Conservation (phyloP, 768 basidiomycete species). For the Kwoniella sp. region DNA sequence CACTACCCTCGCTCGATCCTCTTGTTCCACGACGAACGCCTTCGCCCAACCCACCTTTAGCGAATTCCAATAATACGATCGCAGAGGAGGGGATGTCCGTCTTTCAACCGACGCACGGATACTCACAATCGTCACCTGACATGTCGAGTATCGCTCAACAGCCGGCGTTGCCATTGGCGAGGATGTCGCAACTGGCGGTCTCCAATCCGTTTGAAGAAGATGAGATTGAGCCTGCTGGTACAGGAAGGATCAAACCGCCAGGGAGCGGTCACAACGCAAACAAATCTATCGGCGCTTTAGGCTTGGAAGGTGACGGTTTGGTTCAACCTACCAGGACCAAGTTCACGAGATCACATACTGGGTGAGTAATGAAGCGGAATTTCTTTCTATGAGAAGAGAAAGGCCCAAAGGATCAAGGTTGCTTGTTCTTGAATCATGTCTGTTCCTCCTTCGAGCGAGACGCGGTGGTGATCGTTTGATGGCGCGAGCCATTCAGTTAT, state of each 20-base stretch:
- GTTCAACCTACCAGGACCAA: conserved; percentile 27
- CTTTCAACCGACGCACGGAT: conserved; percentile 20
- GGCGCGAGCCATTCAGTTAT: background rate
- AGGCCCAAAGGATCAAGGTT: no score
- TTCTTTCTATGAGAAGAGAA: background rate
- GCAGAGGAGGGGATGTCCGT: background rate
- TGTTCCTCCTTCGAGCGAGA: background rate
- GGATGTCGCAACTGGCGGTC: conserved; percentile 15
- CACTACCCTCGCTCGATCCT: conserved; percentile 24
- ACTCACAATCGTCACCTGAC: conserved; percentile 22
- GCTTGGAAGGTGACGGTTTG: conserved; percentile 21
- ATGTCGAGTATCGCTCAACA: conserved; percentile 23
- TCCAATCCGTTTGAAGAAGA: conserved; percentile 39
- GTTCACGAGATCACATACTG: conserved; percentile 29
- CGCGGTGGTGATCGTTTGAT: background rate
- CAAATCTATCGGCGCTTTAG: background rate
- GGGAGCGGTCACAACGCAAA: conserved; percentile 16
- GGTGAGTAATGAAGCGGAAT: conserved; percentile 37
- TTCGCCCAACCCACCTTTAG: conserved; percentile 16
- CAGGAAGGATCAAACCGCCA: conserved; percentile 21
- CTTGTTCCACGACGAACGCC: conserved; percentile 30
- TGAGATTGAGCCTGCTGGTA: conserved; percentile 36
- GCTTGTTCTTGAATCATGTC: no score
- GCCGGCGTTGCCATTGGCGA: conserved; percentile 27
- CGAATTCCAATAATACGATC: background rate